Evolutionary conservation across 768 basidiomycete genomes (phyloP).

Genomic region (Suillus subluteus): DNA sequence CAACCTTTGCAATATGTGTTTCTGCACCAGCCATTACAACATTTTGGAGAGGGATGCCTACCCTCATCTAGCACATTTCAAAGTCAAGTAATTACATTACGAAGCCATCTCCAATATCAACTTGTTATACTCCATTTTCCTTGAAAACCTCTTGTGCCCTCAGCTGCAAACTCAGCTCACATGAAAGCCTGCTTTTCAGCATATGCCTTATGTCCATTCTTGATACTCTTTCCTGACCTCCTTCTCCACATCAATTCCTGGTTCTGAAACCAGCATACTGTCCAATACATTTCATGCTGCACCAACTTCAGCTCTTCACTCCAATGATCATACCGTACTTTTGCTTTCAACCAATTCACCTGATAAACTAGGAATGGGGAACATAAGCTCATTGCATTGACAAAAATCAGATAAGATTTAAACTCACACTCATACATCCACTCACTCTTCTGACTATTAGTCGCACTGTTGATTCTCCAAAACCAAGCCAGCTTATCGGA

Average conservation of each 20-base stretch:
- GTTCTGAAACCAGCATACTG: slow-evolving; percentile 15
- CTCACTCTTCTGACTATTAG: background rate
- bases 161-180: no score
- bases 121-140: no score
- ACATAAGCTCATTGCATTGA: background rate
- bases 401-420: background rate
- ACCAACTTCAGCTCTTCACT: slow-evolving; percentile 20
- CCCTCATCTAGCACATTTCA: no score
- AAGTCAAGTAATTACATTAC: no score
- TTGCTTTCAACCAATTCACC: slow-evolving; percentile 17
- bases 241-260: background rate
- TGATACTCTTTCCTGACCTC: background rate
- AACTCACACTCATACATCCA: no score
- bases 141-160: no score
- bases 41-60: no score
- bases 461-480: background rate
- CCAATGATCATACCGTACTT: slow-evolving; percentile 22
- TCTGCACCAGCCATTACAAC: no score
- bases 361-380: slow-evolving; percentile 1
- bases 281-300: slow-evolving; percentile 25
- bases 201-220: background rate
- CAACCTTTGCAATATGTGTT: no score
- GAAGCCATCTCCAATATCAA: no score
- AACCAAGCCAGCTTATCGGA: slow-evolving; percentile 12
- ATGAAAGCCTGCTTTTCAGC: background rate